phyloP scores from a whole-genome alignment of 495 filamentous ascomycete genomes.

The Aspergillus egyptiacus region DNA sequence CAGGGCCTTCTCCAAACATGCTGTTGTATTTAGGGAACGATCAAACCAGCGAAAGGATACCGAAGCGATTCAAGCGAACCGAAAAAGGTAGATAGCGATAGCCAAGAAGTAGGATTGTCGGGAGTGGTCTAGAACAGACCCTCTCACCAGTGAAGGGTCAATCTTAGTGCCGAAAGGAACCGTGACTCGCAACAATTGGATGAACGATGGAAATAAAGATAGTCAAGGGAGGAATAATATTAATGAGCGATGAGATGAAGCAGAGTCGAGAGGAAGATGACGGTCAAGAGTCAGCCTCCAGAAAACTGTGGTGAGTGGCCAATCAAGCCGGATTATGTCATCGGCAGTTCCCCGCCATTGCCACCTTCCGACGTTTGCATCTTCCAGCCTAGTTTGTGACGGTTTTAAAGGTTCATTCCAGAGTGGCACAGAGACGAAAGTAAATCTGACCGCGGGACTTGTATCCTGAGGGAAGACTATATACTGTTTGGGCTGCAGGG shows the following conservation, averaged over 20 bases:
- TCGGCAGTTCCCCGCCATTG: not conserved
- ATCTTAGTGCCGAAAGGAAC: not conserved
- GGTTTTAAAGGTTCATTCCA: too few species aligned
- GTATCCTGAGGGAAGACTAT: too few species aligned
- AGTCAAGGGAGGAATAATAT: constrained; percentile 8
- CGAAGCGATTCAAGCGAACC: constrained; percentile 10
- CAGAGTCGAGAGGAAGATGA: constrained; percentile 10
- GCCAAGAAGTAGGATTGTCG: constrained; percentile 14
- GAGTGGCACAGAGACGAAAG: too few species aligned
- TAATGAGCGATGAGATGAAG: constrained; percentile 9
- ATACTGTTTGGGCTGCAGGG: too few species aligned
- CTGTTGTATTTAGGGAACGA: constrained; percentile 8
- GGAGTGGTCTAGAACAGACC: constrained; percentile 17
- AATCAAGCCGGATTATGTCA: constrained; percentile 20
- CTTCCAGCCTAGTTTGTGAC: too few species aligned
- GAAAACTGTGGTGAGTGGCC: constrained; percentile 8
- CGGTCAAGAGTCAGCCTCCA: constrained; percentile 15
- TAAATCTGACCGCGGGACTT: too few species aligned
- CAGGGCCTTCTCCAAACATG: constrained; percentile 35
- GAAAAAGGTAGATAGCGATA: constrained; percentile 6
- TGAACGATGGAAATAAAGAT: constrained; percentile 10
- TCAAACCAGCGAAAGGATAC: constrained; percentile 12
- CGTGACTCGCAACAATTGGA: not conserved
- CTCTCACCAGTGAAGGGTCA: constrained; percentile 16
- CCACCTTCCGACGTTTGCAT: too few species aligned